phyloP scores from a whole-genome alignment of 371 early-diverging fungal genomes.

The Apophysomyces elegans region DNA sequence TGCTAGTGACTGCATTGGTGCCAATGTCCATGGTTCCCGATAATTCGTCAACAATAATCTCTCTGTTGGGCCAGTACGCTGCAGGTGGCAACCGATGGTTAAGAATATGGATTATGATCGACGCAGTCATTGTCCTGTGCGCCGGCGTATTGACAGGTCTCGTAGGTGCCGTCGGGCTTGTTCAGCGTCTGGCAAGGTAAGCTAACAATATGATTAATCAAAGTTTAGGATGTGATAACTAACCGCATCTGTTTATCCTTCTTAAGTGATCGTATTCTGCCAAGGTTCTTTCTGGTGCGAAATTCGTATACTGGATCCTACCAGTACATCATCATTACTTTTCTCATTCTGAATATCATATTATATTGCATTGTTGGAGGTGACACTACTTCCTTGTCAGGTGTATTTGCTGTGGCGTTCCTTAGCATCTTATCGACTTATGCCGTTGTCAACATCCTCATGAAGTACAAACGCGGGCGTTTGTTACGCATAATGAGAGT shows the following conservation, averaged over 20 bases:
- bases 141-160: slow-evolving; percentile 64
- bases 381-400: slow-evolving; percentile 51
- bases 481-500: slow-evolving; percentile 34
- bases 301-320: slow-evolving; percentile 49
- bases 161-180: slow-evolving; percentile 57
- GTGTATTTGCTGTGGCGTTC: slow-evolving; percentile 61
- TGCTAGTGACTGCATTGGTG: slow-evolving; percentile 45
- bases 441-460: slow-evolving; percentile 47
- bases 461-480: slow-evolving; percentile 51
- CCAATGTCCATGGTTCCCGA: slow-evolving; percentile 46
- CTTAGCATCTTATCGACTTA: slow-evolving; percentile 51
- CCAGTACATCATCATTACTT: slow-evolving; percentile 55
- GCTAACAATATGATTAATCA: background rate
- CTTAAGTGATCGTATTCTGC: slow-evolving; percentile 51
- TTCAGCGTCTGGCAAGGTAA: slow-evolving; percentile 51
- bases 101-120: slow-evolving; percentile 49
- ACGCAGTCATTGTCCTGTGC: slow-evolving; percentile 64
- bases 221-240: background rate
- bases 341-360: slow-evolving; percentile 48
- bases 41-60: slow-evolving; percentile 47
- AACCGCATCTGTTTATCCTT: too few relatives aligned
- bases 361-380: slow-evolving; percentile 51
- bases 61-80: slow-evolving; percentile 50
- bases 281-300: slow-evolving; percentile 47
- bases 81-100: slow-evolving; percentile 47